Conservation (phyloP, 2,329 filamentous ascomycete genomes). For the Aspergillaceae sp. region DNA sequence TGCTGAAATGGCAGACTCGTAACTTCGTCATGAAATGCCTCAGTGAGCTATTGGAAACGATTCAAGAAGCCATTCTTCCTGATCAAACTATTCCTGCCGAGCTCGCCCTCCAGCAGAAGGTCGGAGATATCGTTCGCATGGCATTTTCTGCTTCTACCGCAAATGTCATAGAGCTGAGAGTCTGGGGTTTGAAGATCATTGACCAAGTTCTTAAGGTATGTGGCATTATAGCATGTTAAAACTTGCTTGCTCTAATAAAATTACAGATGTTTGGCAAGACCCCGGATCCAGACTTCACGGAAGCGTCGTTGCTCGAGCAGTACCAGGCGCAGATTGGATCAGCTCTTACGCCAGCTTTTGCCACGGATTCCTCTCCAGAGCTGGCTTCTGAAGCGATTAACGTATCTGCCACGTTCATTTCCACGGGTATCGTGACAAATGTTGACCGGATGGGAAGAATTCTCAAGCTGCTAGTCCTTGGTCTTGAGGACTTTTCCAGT, state of each 20-base stretch:
- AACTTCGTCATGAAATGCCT: constrained; percentile 89
- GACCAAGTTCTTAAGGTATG: constrained; percentile 71
- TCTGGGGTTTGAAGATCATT: constrained; percentile 89
- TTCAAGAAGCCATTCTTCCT: constrained; percentile 68
- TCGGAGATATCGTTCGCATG: constrained; percentile 91
- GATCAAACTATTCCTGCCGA: constrained; percentile 74
- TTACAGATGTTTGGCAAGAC: constrained; percentile 78
- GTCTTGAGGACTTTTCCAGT: constrained; percentile 83
- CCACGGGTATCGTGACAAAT: constrained; percentile 93
- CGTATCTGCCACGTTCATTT: constrained; percentile 95
- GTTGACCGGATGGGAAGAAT: constrained; percentile 98
- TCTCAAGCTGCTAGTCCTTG: constrained; percentile 81
- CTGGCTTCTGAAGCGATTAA: constrained; percentile 92
- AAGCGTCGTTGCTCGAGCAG: constrained; percentile 90
- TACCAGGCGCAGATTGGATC: constrained; percentile 98
- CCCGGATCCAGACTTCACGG: constrained; percentile 93
- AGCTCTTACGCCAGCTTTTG: constrained; percentile 90
- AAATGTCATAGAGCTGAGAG: constrained; percentile 76
- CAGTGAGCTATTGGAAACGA: constrained; percentile 68
- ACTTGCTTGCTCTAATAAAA: not conserved
- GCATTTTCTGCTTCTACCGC: constrained; percentile 96
- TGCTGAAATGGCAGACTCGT: constrained; percentile 88
- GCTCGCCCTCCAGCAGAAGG: constrained; percentile 65
- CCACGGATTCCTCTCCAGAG: constrained; percentile 89
- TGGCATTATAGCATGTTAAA: not conserved